Percentiles rank a stretch among this genome's conserved stretches.
phyloP scores from a whole-genome alignment of 306 rosid species.

The Benincasa hispida region DNA sequence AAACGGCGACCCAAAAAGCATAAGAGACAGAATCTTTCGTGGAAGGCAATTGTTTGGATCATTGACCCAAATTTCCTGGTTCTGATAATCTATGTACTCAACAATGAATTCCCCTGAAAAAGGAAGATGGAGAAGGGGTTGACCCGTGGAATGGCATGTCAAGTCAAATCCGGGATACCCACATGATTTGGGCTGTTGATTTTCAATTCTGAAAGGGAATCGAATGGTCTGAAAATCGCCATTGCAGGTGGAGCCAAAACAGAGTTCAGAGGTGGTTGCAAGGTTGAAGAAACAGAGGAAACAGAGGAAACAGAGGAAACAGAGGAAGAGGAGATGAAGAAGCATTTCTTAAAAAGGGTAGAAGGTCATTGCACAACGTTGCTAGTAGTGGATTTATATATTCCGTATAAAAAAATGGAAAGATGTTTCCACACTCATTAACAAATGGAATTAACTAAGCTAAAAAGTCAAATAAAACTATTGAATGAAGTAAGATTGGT shows the following conservation, averaged over 20 bases:
- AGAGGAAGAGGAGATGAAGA: not conserved
- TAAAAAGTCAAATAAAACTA: not conserved
- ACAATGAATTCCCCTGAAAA: conserved; percentile 27
- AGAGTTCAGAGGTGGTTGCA: conserved; percentile 20
- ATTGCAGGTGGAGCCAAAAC: conserved; percentile 27
- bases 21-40: conserved; percentile 30
- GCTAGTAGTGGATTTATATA: not conserved
- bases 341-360: not conserved
- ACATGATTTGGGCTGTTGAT: conserved; percentile 21
- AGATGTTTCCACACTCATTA: not conserved
- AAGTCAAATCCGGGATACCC: conserved; percentile 48
- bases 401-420: not conserved
- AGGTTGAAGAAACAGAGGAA: conserved; percentile 10
- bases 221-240: conserved; percentile 14
- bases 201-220: conserved; percentile 47
- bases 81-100: conserved; percentile 35
- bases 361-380: not conserved
- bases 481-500: not conserved
- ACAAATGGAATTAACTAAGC: not conserved
- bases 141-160: conserved; percentile 20
- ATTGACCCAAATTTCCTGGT: conserved; percentile 48
- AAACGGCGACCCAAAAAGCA: conserved; percentile 44
- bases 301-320: not conserved
- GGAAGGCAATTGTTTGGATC: conserved; percentile 68
- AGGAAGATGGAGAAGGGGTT: conserved; percentile 46